phyloP scores from a whole-genome alignment of 73 alveolate genomes.

The Blepharisma stoltei region DNA sequence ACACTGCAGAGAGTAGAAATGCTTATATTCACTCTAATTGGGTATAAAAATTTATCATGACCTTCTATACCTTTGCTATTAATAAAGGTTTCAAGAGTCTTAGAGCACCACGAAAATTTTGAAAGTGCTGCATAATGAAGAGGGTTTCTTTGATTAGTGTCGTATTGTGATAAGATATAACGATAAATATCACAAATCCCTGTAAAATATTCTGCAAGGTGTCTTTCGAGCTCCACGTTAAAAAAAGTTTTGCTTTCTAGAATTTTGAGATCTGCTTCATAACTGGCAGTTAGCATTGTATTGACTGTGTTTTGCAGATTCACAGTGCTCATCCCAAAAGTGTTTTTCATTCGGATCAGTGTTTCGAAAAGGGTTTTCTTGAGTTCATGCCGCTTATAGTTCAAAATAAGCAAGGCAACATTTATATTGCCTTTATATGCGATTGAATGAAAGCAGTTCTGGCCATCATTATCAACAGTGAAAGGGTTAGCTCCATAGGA shows the following conservation, averaged over 20 bases:
- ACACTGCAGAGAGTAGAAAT: too few relatives aligned
- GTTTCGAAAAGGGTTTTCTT: conserved; percentile 50
- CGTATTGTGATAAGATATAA: conserved; percentile 41
- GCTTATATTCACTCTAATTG: too few relatives aligned
- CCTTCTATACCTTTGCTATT: conserved; percentile 49
- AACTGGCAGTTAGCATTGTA: conserved; percentile 47
- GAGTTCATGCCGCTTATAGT: conserved; percentile 38
- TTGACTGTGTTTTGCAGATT: conserved; percentile 56
- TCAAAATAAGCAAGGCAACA: conserved; percentile 36
- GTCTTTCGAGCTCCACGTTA: conserved; percentile 40
- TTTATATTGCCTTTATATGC: conserved; percentile 53
- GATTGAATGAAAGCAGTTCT: conserved; percentile 45
- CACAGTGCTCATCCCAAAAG: conserved; percentile 49
- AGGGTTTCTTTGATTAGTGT: conserved; percentile 46
- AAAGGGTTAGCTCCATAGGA: conserved; percentile 51
- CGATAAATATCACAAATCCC: conserved; percentile 33
- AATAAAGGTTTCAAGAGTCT: conserved; percentile 46
- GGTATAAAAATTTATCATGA: conserved; percentile 38
- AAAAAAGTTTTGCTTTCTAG: conserved; percentile 46
- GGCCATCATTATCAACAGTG: conserved; percentile 41
- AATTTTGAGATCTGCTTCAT: conserved; percentile 38
- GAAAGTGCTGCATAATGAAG: conserved; percentile 62
- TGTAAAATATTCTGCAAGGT: conserved; percentile 22
- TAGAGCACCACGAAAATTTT: conserved; percentile 54
- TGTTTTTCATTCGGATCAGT: conserved; percentile 44